Percentiles rank a stretch among this genome's conserved stretches.
Conservation (phyloP, 2,329 filamentous ascomycete genomes). For the Dactylonectria estremocensis region DNA sequence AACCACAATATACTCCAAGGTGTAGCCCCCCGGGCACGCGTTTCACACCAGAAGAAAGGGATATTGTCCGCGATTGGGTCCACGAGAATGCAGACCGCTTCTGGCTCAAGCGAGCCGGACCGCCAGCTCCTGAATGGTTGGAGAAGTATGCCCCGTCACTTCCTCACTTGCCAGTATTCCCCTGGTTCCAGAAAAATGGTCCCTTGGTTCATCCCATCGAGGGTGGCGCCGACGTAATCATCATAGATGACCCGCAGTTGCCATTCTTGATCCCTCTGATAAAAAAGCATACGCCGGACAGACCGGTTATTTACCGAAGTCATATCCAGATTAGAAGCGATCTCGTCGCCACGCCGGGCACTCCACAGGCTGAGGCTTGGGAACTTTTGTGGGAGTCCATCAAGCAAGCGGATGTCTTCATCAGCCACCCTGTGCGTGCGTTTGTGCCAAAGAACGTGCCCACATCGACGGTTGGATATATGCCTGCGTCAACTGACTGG, state of each 20-base stretch:
- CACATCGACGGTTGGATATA: conserved; percentile 76
- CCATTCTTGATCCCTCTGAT: conserved; percentile 82
- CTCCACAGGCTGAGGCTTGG: conserved; percentile 82
- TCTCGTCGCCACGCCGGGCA: conserved; percentile 73
- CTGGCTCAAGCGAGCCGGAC: conserved; percentile 79
- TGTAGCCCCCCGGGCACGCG: conserved; percentile 76
- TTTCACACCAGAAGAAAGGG: conserved; percentile 73
- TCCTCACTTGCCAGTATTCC: conserved; percentile 63
- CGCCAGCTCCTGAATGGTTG: conserved; percentile 48
- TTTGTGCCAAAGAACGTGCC: conserved; percentile 82
- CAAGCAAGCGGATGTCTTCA: conserved; percentile 81
- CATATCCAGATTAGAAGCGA: conserved; percentile 89
- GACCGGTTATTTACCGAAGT: conserved; percentile 84
- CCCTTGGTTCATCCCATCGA: conserved; percentile 4
- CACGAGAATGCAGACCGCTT: conserved; percentile 80
- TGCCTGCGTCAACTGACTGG: no score
- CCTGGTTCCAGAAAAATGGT: background rate
- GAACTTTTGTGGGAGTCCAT: conserved; percentile 81
- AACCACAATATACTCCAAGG: conserved; percentile 92
- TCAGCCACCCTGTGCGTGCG: conserved; percentile 83
- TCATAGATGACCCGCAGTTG: conserved; percentile 84
- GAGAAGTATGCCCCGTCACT: conserved; percentile 53
- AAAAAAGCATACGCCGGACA: conserved; percentile 78
- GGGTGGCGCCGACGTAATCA: no score
- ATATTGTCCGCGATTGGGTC: conserved; percentile 78